Conservation (phyloP, 1,139 yeast genomes). For the Yamadazyma sp. region DNA sequence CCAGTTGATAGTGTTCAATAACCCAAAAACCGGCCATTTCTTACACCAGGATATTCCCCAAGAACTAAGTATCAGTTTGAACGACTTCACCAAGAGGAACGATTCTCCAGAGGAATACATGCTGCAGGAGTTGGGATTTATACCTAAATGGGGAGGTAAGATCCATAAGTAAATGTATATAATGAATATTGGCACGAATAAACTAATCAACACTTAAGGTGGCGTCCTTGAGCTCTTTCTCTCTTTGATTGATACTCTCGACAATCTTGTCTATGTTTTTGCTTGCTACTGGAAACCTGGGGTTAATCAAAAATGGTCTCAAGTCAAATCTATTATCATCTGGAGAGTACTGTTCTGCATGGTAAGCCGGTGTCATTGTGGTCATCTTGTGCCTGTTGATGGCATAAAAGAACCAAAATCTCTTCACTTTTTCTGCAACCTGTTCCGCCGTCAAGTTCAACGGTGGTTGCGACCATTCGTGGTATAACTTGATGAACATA, state of each 20-base stretch:
- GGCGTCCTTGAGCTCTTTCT: conserved; percentile 23
- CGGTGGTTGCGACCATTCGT: conserved; percentile 83
- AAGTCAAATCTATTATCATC: conserved; percentile 96
- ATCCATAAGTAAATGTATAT: conserved; percentile 28
- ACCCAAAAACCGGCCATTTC: conserved; percentile 76
- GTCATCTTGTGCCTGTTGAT: conserved; percentile 96
- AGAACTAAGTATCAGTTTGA: conserved; percentile 58
- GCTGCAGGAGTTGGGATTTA: conserved; percentile 39
- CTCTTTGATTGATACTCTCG: conserved; percentile 43
- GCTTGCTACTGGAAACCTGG: conserved; percentile 89
- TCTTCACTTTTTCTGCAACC: conserved; percentile 88
- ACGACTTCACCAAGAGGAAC: conserved; percentile 50
- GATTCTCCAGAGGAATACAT: conserved; percentile 37
- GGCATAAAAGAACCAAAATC: conserved; percentile 90
- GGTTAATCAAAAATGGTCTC: conserved; percentile 89
- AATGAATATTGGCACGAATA: too few relatives aligned
- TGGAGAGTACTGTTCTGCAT: conserved; percentile 96
- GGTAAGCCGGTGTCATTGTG: conserved; percentile 92
- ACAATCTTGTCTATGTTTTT: conserved; percentile 83
- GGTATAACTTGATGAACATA: conserved; percentile 85
- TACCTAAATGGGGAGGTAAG: conserved; percentile 55
- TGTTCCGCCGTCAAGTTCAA: conserved; percentile 69
- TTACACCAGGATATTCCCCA: conserved; percentile 86
- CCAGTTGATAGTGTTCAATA: conserved; percentile 78
- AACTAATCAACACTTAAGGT: conserved; percentile 32